A percentile compares a stretch with the other conserved stretches of the same genome.
Conservation (phyloP, 2,329 filamentous ascomycete genomes). For the Alternaria alternata region DNA sequence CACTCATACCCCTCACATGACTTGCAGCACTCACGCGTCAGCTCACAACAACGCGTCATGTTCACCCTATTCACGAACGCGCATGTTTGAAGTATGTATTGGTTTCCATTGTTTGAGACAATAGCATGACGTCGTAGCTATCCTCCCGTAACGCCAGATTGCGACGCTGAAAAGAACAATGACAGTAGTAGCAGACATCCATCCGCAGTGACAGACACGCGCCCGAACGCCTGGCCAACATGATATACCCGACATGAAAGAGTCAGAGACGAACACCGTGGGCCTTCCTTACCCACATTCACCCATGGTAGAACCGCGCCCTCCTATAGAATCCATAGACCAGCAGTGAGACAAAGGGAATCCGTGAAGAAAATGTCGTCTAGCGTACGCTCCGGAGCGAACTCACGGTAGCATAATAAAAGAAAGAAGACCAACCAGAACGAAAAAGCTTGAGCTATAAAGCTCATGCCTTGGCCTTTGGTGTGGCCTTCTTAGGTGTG, state of each 20-base stretch:
- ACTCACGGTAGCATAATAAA: constrained; percentile 20
- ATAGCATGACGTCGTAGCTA: constrained; percentile 31
- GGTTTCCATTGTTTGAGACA: constrained; percentile 28
- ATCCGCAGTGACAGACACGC: constrained; percentile 11
- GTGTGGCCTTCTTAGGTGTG: constrained; percentile 57
- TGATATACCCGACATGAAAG: constrained; percentile 27
- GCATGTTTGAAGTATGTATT: constrained; percentile 26
- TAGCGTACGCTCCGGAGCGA: constrained; percentile 15
- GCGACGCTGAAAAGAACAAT: constrained; percentile 12
- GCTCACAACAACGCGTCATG: constrained; percentile 23
- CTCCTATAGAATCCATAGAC: constrained; percentile 19
- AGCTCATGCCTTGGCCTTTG: constrained; percentile 48
- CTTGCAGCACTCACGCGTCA: constrained; percentile 12
- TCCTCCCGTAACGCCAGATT: constrained; percentile 15
- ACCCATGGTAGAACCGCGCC: constrained; percentile 11
- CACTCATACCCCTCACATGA: constrained; percentile 13
- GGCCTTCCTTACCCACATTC: constrained; percentile 9
- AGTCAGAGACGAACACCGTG: constrained; percentile 27
- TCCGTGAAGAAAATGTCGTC: constrained; percentile 18
- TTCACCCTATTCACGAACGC: constrained; percentile 6
- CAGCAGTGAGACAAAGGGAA: constrained; percentile 29
- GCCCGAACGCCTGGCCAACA: constrained; percentile 38
- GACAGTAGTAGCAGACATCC: constrained; percentile 8
- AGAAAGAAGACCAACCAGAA: constrained; percentile 41
- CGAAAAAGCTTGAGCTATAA: constrained; percentile 20